Conservation (phyloP, 495 filamentous ascomycete species). For the Aspergillus sclerotiicarbonarius region DNA sequence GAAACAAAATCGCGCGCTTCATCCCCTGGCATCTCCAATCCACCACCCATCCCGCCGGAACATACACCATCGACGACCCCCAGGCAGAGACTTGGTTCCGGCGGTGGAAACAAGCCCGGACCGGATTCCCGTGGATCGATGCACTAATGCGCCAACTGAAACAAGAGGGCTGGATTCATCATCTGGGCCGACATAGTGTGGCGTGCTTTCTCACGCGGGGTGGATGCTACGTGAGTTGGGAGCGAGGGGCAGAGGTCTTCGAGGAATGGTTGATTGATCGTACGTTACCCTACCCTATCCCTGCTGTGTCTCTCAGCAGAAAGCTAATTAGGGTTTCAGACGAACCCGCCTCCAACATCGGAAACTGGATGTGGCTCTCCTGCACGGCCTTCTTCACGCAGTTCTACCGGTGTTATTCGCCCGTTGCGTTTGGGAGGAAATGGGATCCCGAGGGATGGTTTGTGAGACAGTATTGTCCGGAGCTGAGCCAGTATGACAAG, state of each 20-base stretch:
- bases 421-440: slow-evolving; percentile 64
- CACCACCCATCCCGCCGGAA: slow-evolving; percentile 18
- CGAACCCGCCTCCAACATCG: slow-evolving; percentile 64
- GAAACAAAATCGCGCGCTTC: slow-evolving; percentile 61
- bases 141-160: slow-evolving; percentile 71
- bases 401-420: slow-evolving; percentile 66
- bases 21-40: slow-evolving; percentile 62
- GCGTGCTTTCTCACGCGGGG: slow-evolving; percentile 72
- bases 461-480: slow-evolving; percentile 60
- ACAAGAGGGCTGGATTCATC: slow-evolving; percentile 71
- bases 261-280: slow-evolving; percentile 69
- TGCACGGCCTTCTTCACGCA: slow-evolving; percentile 67
- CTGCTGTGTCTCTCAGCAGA: background rate
- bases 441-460: slow-evolving; percentile 63
- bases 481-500: slow-evolving; percentile 54
- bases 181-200: slow-evolving; percentile 67
- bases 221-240: slow-evolving; percentile 72
- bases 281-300: slow-evolving; percentile 11
- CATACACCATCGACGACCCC: slow-evolving; percentile 54
- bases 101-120: slow-evolving; percentile 62
- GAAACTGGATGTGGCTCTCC: slow-evolving; percentile 75
- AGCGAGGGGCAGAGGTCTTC: slow-evolving; percentile 70
- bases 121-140: slow-evolving; percentile 73
- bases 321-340: too few relatives aligned
- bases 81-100: slow-evolving; percentile 60